These are phyloP conservation scores for Aspergillus terreus DNA, from an alignment of 2,329 filamentous ascomycete species.

Conservation along the genomic window DNA sequence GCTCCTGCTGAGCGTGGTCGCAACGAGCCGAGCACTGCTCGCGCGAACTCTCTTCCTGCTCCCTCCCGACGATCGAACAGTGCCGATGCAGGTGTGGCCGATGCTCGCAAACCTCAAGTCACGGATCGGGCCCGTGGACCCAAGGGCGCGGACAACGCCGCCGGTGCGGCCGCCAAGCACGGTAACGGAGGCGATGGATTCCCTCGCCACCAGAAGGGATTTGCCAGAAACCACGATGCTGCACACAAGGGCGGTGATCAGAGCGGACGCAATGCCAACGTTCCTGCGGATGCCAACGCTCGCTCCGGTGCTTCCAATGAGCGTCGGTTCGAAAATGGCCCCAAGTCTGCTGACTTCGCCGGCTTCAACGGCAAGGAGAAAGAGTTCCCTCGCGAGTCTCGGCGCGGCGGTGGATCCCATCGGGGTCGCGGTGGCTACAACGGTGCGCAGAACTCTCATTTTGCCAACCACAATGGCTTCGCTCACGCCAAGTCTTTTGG, in stretches of 20 bases:
- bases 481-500: conserved; percentile 38
- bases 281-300: conserved; percentile 29
- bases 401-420: conserved; percentile 37
- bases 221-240: conserved; percentile 29
- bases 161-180: conserved; percentile 23
- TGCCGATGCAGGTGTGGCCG: conserved; percentile 27
- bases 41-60: conserved; percentile 39
- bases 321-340: conserved; percentile 36
- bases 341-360: conserved; percentile 35
- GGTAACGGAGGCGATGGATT: conserved; percentile 26
- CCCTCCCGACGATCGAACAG: conserved; percentile 34
- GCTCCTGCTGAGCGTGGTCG: conserved; percentile 31
- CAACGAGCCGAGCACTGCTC: conserved; percentile 32
- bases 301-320: conserved; percentile 29
- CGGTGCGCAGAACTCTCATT: conserved; percentile 34
- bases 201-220: conserved; percentile 33
- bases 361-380: conserved; percentile 32
- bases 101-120: conserved; percentile 31
- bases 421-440: conserved; percentile 39
- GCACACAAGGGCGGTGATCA: conserved; percentile 25
- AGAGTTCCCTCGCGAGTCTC: conserved; percentile 35
- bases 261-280: conserved; percentile 23
- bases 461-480: conserved; percentile 41
- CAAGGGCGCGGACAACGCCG: conserved; percentile 31
- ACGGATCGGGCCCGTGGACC: conserved; percentile 29